phyloP scores from a whole-genome alignment of 2,329 filamentous ascomycete species.

The Eurotiales sp. region DNA sequence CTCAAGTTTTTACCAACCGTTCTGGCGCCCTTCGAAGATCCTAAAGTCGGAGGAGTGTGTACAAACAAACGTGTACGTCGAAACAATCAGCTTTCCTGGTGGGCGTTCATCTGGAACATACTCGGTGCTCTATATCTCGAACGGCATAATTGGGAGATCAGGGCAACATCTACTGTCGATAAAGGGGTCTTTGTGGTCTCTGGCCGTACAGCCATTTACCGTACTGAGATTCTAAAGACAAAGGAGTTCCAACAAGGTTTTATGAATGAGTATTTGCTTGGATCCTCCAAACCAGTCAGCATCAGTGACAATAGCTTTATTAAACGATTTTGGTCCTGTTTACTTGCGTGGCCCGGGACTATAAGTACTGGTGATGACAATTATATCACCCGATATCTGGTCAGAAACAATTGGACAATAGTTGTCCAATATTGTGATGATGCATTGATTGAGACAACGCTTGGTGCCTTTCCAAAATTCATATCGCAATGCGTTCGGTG shows the following conservation, averaged over 20 bases:
- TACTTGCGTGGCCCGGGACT: too few species aligned
- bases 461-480: constrained; percentile 52
- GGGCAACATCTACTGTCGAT: constrained; percentile 54
- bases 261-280: constrained; percentile 52
- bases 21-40: constrained; percentile 45
- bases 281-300: constrained; percentile 44
- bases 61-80: constrained; percentile 55
- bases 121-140: constrained; percentile 58
- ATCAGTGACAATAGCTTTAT: constrained; percentile 62
- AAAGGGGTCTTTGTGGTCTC: constrained; percentile 59
- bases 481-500: constrained; percentile 53
- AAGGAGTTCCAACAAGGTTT: constrained; percentile 43
- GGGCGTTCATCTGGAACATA: constrained; percentile 57
- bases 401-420: constrained; percentile 51
- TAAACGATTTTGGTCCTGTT: constrained; percentile 52
- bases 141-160: constrained; percentile 61
- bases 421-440: constrained; percentile 52
- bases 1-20: constrained; percentile 39
- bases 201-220: constrained; percentile 52
- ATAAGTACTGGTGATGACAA: too few species aligned
- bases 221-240: constrained; percentile 49
- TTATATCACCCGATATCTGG: too few species aligned
- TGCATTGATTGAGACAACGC: constrained; percentile 49
- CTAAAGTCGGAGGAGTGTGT: constrained; percentile 51
- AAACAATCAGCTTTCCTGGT: constrained; percentile 29